These are phyloP conservation scores for Ophiostoma australiae DNA, from an alignment of 2,329 filamentous ascomycete species.

Conservation along the genomic window DNA sequence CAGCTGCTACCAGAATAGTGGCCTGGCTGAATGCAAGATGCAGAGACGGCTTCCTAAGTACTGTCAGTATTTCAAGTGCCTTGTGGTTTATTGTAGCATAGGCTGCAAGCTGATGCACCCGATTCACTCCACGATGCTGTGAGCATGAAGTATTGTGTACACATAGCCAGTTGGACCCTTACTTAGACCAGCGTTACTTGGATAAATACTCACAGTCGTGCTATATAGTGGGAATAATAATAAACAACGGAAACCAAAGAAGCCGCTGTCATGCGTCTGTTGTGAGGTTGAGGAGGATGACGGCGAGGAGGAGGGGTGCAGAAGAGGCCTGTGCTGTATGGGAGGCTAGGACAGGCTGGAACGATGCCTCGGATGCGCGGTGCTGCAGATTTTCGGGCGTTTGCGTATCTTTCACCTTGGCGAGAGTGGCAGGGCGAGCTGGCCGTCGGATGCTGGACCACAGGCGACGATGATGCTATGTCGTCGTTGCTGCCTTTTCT, in stretches of 20 bases:
- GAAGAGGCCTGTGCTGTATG: not conserved
- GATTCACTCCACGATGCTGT: not conserved
- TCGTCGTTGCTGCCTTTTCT: not conserved
- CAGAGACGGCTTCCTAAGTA: not conserved
- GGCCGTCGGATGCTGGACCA: not conserved
- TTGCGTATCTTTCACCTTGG: not conserved
- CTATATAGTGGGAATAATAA: too few relatives aligned
- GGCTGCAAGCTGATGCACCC: not conserved
- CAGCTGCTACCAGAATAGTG: not conserved
- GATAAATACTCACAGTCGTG: too few relatives aligned
- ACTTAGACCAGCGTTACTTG: too few relatives aligned
- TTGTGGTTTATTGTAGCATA: not conserved
- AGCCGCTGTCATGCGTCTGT: not conserved
- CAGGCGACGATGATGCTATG: slow-evolving; percentile 5
- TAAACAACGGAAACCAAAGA: not conserved
- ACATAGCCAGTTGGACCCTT: too few relatives aligned
- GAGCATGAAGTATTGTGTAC: not conserved
- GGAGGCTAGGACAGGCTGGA: not conserved
- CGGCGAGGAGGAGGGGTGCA: not conserved
- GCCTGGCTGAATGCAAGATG: not conserved
- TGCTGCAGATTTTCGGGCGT: not conserved
- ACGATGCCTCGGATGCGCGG: too few relatives aligned
- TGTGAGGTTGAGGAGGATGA: not conserved
- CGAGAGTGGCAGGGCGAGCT: not conserved
- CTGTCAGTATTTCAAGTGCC: not conserved